phyloP scores from a whole-genome alignment of 2,329 filamentous ascomycete genomes.

The Scytalidium lignicola region DNA sequence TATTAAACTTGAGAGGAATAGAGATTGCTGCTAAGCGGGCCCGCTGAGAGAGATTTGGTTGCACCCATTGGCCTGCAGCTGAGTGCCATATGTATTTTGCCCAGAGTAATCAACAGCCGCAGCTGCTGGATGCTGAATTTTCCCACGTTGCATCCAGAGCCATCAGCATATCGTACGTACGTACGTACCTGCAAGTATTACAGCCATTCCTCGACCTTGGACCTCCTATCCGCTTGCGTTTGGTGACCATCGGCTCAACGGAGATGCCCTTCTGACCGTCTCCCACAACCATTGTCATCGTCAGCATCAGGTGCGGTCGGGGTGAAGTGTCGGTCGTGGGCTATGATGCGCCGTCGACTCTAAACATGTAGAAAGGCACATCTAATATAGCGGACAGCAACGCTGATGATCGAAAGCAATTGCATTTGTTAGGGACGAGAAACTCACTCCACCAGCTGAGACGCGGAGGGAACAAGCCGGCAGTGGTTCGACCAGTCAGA shows the following conservation, averaged over 20 bases:
- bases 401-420: not conserved
- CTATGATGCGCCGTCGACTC: not conserved
- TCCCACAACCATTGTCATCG: not conserved
- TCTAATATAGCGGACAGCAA: not conserved
- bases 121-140: not conserved
- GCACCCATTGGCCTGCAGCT: too few species aligned
- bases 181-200: conserved; percentile 12
- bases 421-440: not conserved
- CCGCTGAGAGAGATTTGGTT: too few species aligned
- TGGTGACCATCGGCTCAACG: not conserved
- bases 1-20: too few species aligned
- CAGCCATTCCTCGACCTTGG: conserved; percentile 9
- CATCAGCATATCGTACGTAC: conserved; percentile 1
- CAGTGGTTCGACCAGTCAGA: not conserved
- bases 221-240: not conserved
- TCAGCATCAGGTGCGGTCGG: not conserved
- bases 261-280: not conserved
- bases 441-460: not conserved
- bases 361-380: not conserved
- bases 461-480: not conserved
- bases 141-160: not conserved
- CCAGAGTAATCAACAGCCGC: not conserved
- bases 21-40: too few species aligned
- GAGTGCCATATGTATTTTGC: too few species aligned
- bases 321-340: not conserved